phyloP scores from a whole-genome alignment of 305 asterid species.

The Striga hermonthica region DNA sequence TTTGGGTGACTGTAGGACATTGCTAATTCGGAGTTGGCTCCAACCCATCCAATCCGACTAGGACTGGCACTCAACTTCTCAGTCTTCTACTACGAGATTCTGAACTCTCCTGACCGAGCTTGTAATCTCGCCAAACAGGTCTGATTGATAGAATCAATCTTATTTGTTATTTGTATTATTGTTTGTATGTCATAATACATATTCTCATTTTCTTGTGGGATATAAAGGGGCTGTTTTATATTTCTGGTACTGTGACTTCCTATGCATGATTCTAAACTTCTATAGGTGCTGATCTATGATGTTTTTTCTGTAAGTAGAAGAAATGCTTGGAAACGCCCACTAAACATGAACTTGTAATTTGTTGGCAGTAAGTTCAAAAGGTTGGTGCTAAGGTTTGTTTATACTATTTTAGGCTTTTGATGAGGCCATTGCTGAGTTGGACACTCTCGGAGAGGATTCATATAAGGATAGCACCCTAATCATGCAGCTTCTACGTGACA shows the following conservation, averaged over 20 bases:
- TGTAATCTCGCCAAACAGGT: slow-evolving; percentile 30
- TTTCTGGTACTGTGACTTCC: too few relatives aligned
- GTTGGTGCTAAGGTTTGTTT: too few relatives aligned
- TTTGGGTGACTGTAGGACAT: slow-evolving; percentile 17
- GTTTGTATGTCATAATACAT: too few relatives aligned
- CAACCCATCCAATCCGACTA: slow-evolving; percentile 29
- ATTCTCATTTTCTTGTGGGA: too few relatives aligned
- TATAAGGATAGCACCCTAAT: slow-evolving; percentile 70
- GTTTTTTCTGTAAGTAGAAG: too few relatives aligned
- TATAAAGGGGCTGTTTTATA: not conserved
- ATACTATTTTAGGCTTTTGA: slow-evolving; percentile 45
- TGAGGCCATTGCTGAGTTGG: slow-evolving; percentile 68
- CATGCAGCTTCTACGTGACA: slow-evolving; percentile 70
- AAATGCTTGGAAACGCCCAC: too few relatives aligned
- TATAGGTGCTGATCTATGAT: too few relatives aligned
- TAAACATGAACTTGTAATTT: too few relatives aligned
- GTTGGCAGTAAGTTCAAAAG: too few relatives aligned
- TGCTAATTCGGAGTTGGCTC: slow-evolving; percentile 23
- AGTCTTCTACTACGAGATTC: slow-evolving; percentile 26
- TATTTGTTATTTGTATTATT: not conserved
- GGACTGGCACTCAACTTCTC: slow-evolving; percentile 31
- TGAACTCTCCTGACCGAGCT: slow-evolving; percentile 15
- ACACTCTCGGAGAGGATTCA: slow-evolving; percentile 61
- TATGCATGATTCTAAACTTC: too few relatives aligned
- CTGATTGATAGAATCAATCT: not conserved